Conservation (phyloP, 257 asterid genomes). For the Solanum paucissectum region DNA sequence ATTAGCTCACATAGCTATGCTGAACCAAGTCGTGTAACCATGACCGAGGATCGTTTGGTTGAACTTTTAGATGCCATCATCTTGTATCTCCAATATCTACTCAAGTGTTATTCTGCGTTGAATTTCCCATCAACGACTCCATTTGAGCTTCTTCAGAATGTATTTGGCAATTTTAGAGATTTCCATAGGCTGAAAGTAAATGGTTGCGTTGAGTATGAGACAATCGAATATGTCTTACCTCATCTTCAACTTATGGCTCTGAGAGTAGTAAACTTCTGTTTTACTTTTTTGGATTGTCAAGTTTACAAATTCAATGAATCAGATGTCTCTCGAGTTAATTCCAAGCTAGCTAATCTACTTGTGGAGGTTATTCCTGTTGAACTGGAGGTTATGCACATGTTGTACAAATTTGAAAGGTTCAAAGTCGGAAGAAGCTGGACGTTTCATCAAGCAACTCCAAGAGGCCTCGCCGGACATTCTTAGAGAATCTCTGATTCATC, state of each 20-base stretch:
- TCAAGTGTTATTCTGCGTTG: no score
- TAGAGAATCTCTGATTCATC: background rate
- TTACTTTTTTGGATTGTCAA: background rate
- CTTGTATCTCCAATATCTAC: background rate
- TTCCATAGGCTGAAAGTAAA: background rate
- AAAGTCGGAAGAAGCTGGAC: background rate
- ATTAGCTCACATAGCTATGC: no score
- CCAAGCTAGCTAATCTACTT: background rate
- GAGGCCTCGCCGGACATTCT: background rate
- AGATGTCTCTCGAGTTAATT: background rate
- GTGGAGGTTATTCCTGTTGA: background rate
- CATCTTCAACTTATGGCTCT: background rate
- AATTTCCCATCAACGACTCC: background rate
- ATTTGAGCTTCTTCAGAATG: background rate
- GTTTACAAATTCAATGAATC: rapidly evolving
- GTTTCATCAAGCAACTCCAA: background rate
- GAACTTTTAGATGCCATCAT: no score
- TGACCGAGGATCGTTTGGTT: no score
- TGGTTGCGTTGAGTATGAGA: background rate
- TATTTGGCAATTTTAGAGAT: background rate
- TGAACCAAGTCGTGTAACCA: no score
- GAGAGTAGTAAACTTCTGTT: background rate
- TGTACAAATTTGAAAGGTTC: background rate
- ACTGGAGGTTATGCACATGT: background rate
- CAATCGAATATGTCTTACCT: background rate